phyloP scores from a whole-genome alignment of 2,329 filamentous ascomycete genomes.

The Xylaria sp. region DNA sequence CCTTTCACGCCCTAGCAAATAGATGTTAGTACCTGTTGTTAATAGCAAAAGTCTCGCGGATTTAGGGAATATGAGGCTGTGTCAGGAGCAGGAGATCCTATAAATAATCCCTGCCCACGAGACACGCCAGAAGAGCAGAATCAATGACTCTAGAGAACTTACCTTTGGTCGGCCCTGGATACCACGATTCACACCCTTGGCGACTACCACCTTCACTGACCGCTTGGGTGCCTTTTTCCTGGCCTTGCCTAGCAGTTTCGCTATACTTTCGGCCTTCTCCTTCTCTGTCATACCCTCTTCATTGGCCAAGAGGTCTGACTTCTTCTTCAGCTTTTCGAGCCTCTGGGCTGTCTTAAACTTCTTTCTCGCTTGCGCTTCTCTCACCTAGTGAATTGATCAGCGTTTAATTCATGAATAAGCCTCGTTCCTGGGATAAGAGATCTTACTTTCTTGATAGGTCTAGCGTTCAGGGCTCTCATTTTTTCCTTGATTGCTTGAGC shows the following conservation, averaged over 20 bases:
- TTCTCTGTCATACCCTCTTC: constrained; percentile 94
- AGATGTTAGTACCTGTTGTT: constrained; percentile 1
- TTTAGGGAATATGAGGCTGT: not conserved
- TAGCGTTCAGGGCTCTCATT: constrained; percentile 64
- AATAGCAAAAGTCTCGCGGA: not conserved
- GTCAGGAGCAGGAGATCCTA: not conserved
- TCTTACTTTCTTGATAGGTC: constrained; percentile 73
- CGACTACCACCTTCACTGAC: constrained; percentile 87
- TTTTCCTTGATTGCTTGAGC: constrained; percentile 95
- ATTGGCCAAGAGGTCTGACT: constrained; percentile 85
- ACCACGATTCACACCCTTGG: constrained; percentile 81
- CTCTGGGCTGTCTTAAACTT: constrained; percentile 92
- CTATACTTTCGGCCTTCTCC: constrained; percentile 88
- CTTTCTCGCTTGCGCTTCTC: constrained; percentile 94
- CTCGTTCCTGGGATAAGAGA: not conserved
- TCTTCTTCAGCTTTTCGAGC: constrained; percentile 95
- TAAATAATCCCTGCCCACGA: not conserved
- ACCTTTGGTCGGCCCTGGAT: constrained; percentile 82
- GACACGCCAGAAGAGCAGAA: not conserved
- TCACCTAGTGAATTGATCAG: constrained; percentile 51
- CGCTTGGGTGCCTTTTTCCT: constrained; percentile 80
- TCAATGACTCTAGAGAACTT: not conserved
- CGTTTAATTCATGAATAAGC: not conserved
- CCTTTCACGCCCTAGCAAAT: constrained; percentile 26
- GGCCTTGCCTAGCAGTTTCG: constrained; percentile 80